A percentile compares a stretch with the other conserved stretches of the same genome.
Conservation (phyloP, 495 filamentous ascomycete species). For the Chaetomium cochliodes region DNA sequence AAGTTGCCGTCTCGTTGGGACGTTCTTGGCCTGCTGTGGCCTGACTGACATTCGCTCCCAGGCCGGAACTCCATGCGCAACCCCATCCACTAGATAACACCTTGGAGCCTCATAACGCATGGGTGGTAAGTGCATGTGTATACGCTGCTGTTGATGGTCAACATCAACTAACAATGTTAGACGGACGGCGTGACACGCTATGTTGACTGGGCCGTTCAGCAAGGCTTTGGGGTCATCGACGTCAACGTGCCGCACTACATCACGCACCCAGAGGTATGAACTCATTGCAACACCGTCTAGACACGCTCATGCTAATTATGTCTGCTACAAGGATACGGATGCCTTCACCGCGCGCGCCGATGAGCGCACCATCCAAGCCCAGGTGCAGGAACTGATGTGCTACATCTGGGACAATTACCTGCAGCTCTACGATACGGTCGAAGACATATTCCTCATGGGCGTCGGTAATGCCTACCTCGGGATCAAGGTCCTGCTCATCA, state of each 20-base stretch:
- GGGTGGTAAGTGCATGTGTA: conserved; percentile 64
- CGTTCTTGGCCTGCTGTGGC: neutral
- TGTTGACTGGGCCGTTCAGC: conserved; percentile 72
- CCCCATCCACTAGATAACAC: conserved; percentile 67
- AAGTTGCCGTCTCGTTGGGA: conserved; percentile 34
- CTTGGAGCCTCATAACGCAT: conserved; percentile 78
- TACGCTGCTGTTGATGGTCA: neutral
- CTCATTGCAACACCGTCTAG: too few relatives aligned
- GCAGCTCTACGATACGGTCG: conserved; percentile 63
- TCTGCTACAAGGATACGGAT: conserved; percentile 28
- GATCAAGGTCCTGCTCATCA: conserved; percentile 65
- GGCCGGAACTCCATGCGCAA: conserved; percentile 67
- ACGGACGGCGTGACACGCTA: conserved; percentile 75
- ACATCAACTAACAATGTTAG: conserved; percentile 41
- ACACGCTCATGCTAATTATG: neutral
- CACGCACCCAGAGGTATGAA: conserved; percentile 52
- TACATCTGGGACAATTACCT: conserved; percentile 99
- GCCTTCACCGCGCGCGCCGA: conserved; percentile 37
- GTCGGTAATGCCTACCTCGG: conserved; percentile 74
- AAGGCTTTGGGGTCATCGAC: conserved; percentile 79
- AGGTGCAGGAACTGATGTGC: conserved; percentile 70
- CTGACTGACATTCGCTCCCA: conserved; percentile 35
- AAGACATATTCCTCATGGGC: conserved; percentile 78
- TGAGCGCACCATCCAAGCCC: conserved; percentile 46
- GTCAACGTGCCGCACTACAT: conserved; percentile 81